Conservation (phyloP, 352 stramenopile species). For the Globisporangium cylindrosporum region DNA sequence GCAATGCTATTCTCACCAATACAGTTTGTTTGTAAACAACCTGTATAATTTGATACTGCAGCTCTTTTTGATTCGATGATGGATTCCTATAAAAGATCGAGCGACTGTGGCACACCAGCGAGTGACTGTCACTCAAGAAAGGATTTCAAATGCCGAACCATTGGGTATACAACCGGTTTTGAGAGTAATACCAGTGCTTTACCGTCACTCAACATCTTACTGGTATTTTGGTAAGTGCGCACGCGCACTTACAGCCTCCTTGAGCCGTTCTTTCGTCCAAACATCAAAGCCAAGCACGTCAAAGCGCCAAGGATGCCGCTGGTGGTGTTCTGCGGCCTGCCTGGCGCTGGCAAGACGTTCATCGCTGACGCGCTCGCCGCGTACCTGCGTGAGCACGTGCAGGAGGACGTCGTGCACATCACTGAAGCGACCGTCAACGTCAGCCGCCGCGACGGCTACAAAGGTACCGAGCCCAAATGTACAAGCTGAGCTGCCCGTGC, state of each 20-base stretch:
- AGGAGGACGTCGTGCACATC: conserved; percentile 53
- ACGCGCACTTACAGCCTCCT: too few species aligned
- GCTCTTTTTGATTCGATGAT: not conserved
- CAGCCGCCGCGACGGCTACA: conserved; percentile 52
- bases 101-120: not conserved
- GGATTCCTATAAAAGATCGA: not conserved
- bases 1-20: too few species aligned
- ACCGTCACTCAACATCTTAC: too few species aligned
- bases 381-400: conserved; percentile 38
- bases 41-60: not conserved
- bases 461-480: conserved; percentile 25
- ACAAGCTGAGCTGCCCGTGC: not conserved
- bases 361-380: conserved; percentile 46
- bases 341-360: conserved; percentile 63
- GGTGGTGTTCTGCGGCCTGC: conserved; percentile 70
- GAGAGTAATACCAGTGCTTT: too few species aligned
- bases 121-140: not conserved
- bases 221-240: too few species aligned
- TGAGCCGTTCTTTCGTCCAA: too few species aligned
- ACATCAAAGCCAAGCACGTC: not conserved
- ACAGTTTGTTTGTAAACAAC: too few species aligned
- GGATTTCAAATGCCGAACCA: too few species aligned
- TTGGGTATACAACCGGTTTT: too few species aligned
- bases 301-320: conserved; percentile 49
- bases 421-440: conserved; percentile 63